phyloP scores from a whole-genome alignment of 2,329 filamentous ascomycete genomes.

The Harringtonia lauricola region DNA sequence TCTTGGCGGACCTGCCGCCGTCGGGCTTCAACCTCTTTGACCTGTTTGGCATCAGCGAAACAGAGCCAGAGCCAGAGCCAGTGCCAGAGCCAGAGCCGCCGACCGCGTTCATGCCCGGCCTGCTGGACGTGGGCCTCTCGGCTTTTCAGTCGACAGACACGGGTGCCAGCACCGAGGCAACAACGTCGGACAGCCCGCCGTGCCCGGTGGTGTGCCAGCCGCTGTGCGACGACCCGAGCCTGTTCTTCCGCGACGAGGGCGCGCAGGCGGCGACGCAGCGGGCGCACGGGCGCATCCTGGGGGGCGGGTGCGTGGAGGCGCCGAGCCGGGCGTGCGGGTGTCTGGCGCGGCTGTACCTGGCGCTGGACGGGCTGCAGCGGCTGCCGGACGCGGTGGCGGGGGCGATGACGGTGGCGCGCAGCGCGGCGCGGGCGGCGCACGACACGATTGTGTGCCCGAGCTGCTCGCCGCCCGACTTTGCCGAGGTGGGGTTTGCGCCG shows the following conservation, averaged over 20 bases:
- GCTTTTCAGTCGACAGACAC: not conserved
- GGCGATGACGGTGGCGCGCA: conserved; percentile 36
- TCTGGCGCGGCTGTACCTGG: conserved; percentile 36
- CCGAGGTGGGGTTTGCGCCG: conserved; percentile 22
- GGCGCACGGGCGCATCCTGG: not conserved
- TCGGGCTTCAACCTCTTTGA: not conserved
- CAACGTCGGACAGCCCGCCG: too few relatives aligned
- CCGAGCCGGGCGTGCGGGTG: conserved; percentile 29
- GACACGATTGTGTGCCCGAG: conserved; percentile 37
- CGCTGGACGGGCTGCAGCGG: conserved; percentile 36
- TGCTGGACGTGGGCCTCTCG: too few relatives aligned
- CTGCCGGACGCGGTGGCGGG: conserved; percentile 32
- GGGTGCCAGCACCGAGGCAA: too few relatives aligned
- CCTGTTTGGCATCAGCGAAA: not conserved
- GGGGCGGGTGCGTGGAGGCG: not conserved
- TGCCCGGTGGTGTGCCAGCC: too few relatives aligned
- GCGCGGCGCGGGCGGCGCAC: conserved; percentile 37
- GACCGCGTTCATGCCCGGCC: too few relatives aligned
- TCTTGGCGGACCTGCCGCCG: not conserved
- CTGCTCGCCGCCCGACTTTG: conserved; percentile 31
- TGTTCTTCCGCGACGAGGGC: too few relatives aligned
- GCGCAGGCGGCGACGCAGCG: not conserved
- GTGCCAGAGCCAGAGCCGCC: not conserved
- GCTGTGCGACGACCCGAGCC: too few relatives aligned
- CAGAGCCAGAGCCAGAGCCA: not conserved